Conservation (phyloP, 768 basidiomycete genomes). For the Leccinum rimulosum region DNA sequence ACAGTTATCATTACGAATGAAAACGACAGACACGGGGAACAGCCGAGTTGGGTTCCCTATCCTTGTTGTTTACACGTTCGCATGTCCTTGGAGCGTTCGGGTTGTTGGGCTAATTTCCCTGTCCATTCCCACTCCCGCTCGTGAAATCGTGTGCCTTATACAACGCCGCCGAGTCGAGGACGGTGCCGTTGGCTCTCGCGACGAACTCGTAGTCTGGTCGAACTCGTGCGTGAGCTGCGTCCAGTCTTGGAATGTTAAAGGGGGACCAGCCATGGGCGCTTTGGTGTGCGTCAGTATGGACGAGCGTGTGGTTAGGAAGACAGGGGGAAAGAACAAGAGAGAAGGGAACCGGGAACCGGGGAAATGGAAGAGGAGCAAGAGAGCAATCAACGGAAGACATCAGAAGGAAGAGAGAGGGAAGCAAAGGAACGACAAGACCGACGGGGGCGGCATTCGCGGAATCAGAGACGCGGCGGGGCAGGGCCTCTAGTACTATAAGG, state of each 20-base stretch:
- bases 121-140: not conserved
- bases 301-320: no score
- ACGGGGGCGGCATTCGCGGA: no score
- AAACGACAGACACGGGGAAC: no score
- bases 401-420: not conserved
- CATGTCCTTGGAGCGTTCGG: not conserved
- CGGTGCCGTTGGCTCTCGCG: slow-evolving; percentile 28
- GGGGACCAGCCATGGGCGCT: slow-evolving; percentile 29
- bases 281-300: not conserved
- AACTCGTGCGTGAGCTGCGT: slow-evolving; percentile 32
- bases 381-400: no score
- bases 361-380: not conserved
- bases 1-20: not conserved
- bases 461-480: no score
- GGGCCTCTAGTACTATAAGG: no score
- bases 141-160: slow-evolving; percentile 24
- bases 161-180: slow-evolving; percentile 24
- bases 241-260: slow-evolving; percentile 29
- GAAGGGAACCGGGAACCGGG: no score
- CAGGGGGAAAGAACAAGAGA: not conserved
- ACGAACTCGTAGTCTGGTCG: no score
- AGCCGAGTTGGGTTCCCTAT: not conserved
- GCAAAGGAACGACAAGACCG: not conserved
- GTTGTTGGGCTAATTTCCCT: not conserved
- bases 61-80: not conserved